phyloP scores from a whole-genome alignment of 441 rosid species.

The Bocquillonia castaneifolia region DNA sequence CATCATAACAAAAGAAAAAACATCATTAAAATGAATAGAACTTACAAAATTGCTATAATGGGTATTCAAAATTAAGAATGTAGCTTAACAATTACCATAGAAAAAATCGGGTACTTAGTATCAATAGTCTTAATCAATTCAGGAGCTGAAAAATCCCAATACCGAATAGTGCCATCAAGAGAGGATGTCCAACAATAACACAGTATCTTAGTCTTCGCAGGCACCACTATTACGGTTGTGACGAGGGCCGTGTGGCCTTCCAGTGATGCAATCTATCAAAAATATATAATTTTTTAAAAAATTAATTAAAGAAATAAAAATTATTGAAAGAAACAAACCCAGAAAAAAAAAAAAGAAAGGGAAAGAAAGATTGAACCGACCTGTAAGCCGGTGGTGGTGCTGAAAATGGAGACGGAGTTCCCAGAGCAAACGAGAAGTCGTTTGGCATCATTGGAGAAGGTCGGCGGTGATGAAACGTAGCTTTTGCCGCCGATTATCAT shows the following conservation, averaged over 20 bases:
- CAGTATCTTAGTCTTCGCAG: slow-evolving; percentile 53
- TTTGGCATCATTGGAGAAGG: slow-evolving; percentile 91
- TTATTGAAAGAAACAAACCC: neutral
- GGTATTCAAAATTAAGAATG: neutral
- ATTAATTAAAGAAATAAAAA: neutral
- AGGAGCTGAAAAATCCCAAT: slow-evolving; percentile 85
- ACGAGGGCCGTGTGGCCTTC: slow-evolving; percentile 81
- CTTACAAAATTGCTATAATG: no score
- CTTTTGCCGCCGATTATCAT: slow-evolving; percentile 86
- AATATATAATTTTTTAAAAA: neutral
- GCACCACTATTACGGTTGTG: slow-evolving; percentile 67
- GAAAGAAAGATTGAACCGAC: no score
- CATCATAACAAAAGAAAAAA: neutral
- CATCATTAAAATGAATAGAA: no score
- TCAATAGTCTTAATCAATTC: slow-evolving; percentile 68
- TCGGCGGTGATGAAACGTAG: slow-evolving; percentile 66
- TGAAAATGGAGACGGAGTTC: slow-evolving; percentile 71
- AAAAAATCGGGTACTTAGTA: slow-evolving; percentile 54
- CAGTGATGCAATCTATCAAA: slow-evolving; percentile 48
- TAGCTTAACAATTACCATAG: slow-evolving; percentile 41
- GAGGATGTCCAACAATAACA: slow-evolving; percentile 94
- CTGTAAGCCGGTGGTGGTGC: slow-evolving; percentile 80
- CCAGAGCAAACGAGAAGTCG: slow-evolving; percentile 79
- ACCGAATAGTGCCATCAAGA: slow-evolving; percentile 78
- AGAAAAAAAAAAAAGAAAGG: neutral